phyloP scores from a whole-genome alignment of 2,329 filamentous ascomycete species.

The Fusarium verrucosum region DNA sequence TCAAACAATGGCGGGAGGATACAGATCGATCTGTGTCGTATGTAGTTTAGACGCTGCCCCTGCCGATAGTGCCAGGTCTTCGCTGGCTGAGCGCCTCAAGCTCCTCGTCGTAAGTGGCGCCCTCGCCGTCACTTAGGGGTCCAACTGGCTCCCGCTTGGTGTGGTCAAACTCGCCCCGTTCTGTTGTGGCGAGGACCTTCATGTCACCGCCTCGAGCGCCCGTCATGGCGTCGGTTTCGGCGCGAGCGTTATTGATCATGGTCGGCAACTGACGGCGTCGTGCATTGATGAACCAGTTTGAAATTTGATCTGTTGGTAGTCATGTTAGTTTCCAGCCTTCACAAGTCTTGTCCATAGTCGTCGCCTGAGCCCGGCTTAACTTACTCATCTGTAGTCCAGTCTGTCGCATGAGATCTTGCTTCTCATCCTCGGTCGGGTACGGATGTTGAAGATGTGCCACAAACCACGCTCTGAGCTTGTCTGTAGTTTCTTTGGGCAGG shows the following conservation, averaged over 20 bases:
- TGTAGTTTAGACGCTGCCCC: constrained; percentile 55
- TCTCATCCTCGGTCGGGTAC: constrained; percentile 89
- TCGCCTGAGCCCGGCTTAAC: constrained; percentile 47
- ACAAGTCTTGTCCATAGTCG: not conserved
- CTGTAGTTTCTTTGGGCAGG: constrained; percentile 88
- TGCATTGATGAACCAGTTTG: constrained; percentile 85
- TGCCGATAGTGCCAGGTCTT: constrained; percentile 52
- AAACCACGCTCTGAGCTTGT: constrained; percentile 84
- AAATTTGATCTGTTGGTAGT: constrained; percentile 67
- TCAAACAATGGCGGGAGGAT: constrained; percentile 1
- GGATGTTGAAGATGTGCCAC: constrained; percentile 79
- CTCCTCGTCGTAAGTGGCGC: constrained; percentile 57
- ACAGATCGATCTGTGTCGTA: not conserved
- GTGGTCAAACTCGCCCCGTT: constrained; percentile 52
- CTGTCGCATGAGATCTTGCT: constrained; percentile 79
- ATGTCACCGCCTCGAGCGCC: constrained; percentile 48
- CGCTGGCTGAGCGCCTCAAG: constrained; percentile 47
- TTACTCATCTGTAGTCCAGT: constrained; percentile 82
- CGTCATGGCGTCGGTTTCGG: constrained; percentile 60
- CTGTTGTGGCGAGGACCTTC: constrained; percentile 52
- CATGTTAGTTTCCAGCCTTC: constrained; percentile 19
- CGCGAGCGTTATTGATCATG: constrained; percentile 66
- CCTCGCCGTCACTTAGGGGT: constrained; percentile 59
- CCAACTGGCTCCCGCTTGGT: constrained; percentile 49
- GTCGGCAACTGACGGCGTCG: constrained; percentile 71